phyloP scores from a whole-genome alignment of 23 red algal genomes.

The Gracilaria domingensis region DNA sequence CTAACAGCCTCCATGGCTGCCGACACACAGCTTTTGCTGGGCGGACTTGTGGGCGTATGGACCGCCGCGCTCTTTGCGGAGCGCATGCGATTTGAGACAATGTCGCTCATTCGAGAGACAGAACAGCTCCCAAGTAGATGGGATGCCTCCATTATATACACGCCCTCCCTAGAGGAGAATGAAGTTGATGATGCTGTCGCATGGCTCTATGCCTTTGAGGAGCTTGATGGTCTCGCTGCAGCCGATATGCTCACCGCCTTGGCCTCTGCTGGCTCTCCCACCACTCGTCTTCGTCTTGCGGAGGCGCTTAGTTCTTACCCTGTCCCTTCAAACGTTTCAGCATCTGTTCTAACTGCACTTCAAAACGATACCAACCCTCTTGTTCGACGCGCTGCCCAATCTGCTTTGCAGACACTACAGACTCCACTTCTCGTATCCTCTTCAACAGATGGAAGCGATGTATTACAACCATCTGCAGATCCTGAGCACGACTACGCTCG shows the following conservation, averaged over 20 bases:
- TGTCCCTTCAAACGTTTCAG: constrained; percentile 16
- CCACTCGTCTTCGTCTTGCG: constrained; percentile 23
- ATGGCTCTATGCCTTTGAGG: constrained; percentile 55
- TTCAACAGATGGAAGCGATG: not conserved
- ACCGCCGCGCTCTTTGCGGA: constrained; percentile 53
- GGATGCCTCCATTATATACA: constrained; percentile 56
- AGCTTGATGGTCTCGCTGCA: constrained; percentile 49
- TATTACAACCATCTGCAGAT: not conserved
- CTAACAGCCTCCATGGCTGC: constrained; percentile 5
- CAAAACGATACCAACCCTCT: constrained; percentile 3
- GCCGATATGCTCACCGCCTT: constrained; percentile 18
- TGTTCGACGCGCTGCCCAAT: constrained; percentile 33
- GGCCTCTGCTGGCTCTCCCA: not conserved
- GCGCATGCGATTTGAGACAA: constrained; percentile 40
- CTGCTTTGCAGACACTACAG: constrained; percentile 17
- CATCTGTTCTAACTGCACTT: constrained; percentile 11
- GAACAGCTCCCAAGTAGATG: constrained; percentile 30
- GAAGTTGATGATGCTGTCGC: constrained; percentile 50
- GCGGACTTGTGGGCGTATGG: constrained; percentile 48
- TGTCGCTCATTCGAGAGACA: constrained; percentile 41
- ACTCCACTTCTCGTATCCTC: not conserved
- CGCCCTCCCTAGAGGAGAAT: constrained; percentile 36
- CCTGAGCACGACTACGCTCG: not conserved
- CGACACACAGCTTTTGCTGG: constrained; percentile 42
- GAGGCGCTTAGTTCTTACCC: constrained; percentile 37